Percentiles rank a stretch among this genome's conserved stretches.
Evolutionary conservation across 305 asterid species (phyloP).

Genomic region (Salvia sclarea): DNA sequence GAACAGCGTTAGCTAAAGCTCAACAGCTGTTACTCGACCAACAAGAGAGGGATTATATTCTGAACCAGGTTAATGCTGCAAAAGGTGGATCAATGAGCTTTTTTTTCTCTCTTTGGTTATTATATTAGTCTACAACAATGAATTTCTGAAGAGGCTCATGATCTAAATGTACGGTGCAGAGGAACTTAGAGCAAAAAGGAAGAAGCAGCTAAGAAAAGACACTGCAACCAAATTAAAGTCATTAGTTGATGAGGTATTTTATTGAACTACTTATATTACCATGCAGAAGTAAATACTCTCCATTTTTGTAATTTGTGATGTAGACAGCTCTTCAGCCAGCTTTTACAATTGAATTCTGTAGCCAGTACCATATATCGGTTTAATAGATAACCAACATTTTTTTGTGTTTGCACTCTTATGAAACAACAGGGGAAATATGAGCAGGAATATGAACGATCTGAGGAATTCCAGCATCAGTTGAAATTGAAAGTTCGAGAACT

Average conservation of each 20-base stretch:
- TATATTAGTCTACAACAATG: slow-evolving; percentile 15
- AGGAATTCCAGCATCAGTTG: slow-evolving; percentile 82
- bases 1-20: slow-evolving; percentile 93
- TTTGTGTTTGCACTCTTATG: slow-evolving; percentile 8
- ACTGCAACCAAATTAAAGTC: slow-evolving; percentile 86
- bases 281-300: slow-evolving; percentile 12
- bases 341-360: not conserved
- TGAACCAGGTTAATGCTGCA: slow-evolving; percentile 89
- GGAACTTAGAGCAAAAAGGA: slow-evolving; percentile 87
- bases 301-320: slow-evolving; percentile 5
- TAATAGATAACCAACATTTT: slow-evolving; percentile 16
- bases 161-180: slow-evolving; percentile 54
- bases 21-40: slow-evolving; percentile 88
- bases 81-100: slow-evolving; percentile 57
- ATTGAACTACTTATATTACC: too few relatives aligned
- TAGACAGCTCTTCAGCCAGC: slow-evolving; percentile 16
- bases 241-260: slow-evolving; percentile 84
- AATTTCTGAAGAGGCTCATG: slow-evolving; percentile 30
- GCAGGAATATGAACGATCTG: slow-evolving; percentile 80
- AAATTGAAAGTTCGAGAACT: slow-evolving; percentile 92
- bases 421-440: slow-evolving; percentile 80
- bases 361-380: not conserved
- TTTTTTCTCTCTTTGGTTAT: not conserved
- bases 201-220: slow-evolving; percentile 88
- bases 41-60: slow-evolving; percentile 89